Percentiles rank a stretch among this genome's conserved stretches.
These are phyloP conservation scores for Cnidoscolus chayamansa DNA, from an alignment of 441 rosid species.

Conservation along the genomic window DNA sequence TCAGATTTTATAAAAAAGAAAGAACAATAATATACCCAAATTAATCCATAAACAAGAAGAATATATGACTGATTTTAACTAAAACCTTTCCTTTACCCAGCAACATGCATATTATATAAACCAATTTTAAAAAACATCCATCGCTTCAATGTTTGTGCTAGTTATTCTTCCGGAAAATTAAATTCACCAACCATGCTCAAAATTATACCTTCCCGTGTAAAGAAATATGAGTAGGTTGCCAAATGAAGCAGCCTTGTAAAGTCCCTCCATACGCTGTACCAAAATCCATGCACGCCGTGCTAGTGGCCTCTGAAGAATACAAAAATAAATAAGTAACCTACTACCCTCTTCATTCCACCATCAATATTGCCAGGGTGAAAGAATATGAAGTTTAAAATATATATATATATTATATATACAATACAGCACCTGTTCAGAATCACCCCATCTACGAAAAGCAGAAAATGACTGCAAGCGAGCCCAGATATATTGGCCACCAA, in stretches of 20 bases:
- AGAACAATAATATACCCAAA: neutral
- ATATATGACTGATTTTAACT: neutral
- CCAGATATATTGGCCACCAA: slow-evolving; percentile 92
- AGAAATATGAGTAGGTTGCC: slow-evolving; percentile 82
- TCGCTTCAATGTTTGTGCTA: neutral
- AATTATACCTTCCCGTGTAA: slow-evolving; percentile 73
- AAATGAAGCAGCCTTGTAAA: slow-evolving; percentile 86
- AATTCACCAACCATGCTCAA: neutral
- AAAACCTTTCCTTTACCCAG: neutral
- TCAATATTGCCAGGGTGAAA: slow-evolving; percentile 5
- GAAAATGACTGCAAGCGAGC: slow-evolving; percentile 87
- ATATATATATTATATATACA: too few relatives aligned
- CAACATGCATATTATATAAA: neutral
- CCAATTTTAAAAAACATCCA: neutral
- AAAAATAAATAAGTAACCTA: slow-evolving; percentile 18
- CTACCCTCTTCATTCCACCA: neutral
- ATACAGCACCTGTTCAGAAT: slow-evolving; percentile 68
- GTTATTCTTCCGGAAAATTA: slow-evolving; percentile 10
- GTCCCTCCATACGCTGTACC: slow-evolving; percentile 71
- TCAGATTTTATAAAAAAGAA: neutral
- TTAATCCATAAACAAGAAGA: neutral
- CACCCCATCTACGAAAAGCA: slow-evolving; percentile 96
- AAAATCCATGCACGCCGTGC: slow-evolving; percentile 75
- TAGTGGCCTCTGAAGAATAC: slow-evolving; percentile 64
- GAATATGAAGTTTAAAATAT: neutral